Conservation (phyloP, 1,139 yeast species). For the Lizanozyma gosingica region DNA sequence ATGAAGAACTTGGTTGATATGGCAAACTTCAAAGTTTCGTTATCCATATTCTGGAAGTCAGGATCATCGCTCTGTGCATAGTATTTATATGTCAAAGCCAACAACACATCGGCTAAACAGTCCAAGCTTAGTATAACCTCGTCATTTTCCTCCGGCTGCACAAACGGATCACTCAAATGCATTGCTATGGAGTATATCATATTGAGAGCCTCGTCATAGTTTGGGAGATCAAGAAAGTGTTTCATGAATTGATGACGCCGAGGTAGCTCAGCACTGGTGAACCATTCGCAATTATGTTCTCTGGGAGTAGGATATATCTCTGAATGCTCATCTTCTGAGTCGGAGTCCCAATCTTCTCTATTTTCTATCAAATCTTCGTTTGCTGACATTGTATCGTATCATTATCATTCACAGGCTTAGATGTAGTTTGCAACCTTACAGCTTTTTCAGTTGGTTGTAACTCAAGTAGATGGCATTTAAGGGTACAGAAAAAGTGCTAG, state of each 20-base stretch:
- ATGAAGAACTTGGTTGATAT: constrained; percentile 27
- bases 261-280: not conserved
- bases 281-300: not conserved
- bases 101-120: constrained; percentile 40
- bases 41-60: constrained; percentile 5
- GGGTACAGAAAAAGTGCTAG: too few relatives aligned
- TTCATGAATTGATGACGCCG: not conserved
- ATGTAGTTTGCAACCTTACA: too few relatives aligned
- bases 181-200: not conserved
- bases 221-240: not conserved
- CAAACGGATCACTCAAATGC: constrained; percentile 49
- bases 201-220: not conserved
- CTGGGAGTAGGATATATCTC: not conserved
- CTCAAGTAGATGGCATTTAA: too few relatives aligned
- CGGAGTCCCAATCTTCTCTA: too few relatives aligned
- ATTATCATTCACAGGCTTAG: too few relatives aligned
- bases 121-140: constrained; percentile 44
- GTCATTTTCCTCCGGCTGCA: constrained; percentile 62
- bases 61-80: constrained; percentile 3
- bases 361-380: too few relatives aligned
- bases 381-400: too few relatives aligned
- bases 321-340: not conserved
- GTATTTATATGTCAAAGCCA: constrained; percentile 29
- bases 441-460: too few relatives aligned
- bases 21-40: constrained; percentile 28